phyloP scores from a whole-genome alignment of 1,284 basidiomycete genomes.

The Microbotryum scabiosae region DNA sequence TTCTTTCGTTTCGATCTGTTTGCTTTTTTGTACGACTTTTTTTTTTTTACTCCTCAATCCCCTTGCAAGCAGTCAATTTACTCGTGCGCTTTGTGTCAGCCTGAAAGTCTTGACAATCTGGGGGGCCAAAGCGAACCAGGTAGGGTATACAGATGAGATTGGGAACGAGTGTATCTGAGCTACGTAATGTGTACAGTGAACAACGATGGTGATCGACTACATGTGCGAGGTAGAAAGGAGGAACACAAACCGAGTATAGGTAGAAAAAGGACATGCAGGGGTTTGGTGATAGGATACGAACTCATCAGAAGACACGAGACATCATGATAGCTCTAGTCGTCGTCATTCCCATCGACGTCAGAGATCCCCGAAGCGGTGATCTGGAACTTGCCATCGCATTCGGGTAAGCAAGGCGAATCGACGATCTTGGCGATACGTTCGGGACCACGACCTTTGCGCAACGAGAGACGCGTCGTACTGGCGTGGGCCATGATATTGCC shows the following conservation, averaged over 20 bases:
- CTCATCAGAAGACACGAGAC: neutral
- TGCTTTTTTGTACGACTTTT: too few relatives aligned
- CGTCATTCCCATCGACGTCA: constrained; percentile 34
- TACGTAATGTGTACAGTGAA: neutral
- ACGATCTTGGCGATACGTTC: constrained; percentile 95
- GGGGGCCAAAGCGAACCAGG: neutral
- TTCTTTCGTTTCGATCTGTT: too few relatives aligned
- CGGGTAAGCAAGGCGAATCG: constrained; percentile 94
- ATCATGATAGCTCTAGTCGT: neutral
- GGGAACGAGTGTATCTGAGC: too few relatives aligned
- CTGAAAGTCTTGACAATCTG: neutral
- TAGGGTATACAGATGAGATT: neutral
- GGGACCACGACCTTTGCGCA: constrained; percentile 87
- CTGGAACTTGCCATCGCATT: constrained; percentile 87
- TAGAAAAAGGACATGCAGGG: neutral
- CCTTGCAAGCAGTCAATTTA: too few relatives aligned
- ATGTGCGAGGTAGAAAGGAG: neutral
- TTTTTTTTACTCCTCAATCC: too few relatives aligned
- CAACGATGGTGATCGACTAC: neutral
- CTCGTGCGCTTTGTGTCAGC: neutral
- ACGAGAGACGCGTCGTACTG: constrained; percentile 80
- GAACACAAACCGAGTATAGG: neutral
- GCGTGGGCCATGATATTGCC: constrained; percentile 96
- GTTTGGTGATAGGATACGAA: neutral
- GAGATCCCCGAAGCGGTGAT: constrained; percentile 50